phyloP scores from a whole-genome alignment of 1,139 yeast species.

The Petasospora rhodanensis region DNA sequence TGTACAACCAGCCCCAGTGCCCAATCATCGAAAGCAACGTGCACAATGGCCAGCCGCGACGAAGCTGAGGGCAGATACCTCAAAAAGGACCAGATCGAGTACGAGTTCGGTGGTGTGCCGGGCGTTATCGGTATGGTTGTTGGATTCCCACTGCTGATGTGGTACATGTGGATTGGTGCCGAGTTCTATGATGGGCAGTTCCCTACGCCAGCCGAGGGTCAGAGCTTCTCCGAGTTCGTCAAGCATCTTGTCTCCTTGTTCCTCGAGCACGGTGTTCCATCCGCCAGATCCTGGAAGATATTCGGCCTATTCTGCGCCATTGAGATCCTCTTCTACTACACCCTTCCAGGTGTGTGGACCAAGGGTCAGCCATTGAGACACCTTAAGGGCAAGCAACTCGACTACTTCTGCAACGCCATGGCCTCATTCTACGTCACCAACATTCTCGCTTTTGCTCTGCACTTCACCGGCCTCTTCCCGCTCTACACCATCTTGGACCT shows the following conservation, averaged over 20 bases:
- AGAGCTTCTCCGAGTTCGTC: slow-evolving; percentile 54
- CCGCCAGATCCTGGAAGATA: slow-evolving; percentile 58
- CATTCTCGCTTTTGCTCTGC: slow-evolving; percentile 53
- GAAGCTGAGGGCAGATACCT: slow-evolving; percentile 29
- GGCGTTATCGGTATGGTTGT: slow-evolving; percentile 93
- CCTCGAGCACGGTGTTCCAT: slow-evolving; percentile 63
- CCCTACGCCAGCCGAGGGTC: slow-evolving; percentile 62
- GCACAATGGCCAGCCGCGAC: slow-evolving; percentile 1
- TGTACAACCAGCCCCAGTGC: no score
- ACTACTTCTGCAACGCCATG: slow-evolving; percentile 91
- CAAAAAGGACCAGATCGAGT: slow-evolving; percentile 46
- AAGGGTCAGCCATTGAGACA: slow-evolving; percentile 91
- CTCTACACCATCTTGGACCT: slow-evolving; percentile 70
- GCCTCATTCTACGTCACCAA: slow-evolving; percentile 74
- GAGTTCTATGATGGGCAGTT: slow-evolving; percentile 69
- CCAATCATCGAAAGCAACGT: no score
- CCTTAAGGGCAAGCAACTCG: slow-evolving; percentile 71
- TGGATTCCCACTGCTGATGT: slow-evolving; percentile 91
- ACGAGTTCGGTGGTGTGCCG: slow-evolving; percentile 92
- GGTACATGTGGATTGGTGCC: slow-evolving; percentile 94
- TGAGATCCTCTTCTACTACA: slow-evolving; percentile 73
- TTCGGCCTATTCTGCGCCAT: slow-evolving; percentile 67
- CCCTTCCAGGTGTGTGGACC: slow-evolving; percentile 93
- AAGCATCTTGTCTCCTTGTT: slow-evolving; percentile 36
- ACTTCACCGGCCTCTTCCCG: slow-evolving; percentile 69